Base-by-base conservation (phyloP, 169 alveolate species). In the Cryptosporidium muris region DNA sequence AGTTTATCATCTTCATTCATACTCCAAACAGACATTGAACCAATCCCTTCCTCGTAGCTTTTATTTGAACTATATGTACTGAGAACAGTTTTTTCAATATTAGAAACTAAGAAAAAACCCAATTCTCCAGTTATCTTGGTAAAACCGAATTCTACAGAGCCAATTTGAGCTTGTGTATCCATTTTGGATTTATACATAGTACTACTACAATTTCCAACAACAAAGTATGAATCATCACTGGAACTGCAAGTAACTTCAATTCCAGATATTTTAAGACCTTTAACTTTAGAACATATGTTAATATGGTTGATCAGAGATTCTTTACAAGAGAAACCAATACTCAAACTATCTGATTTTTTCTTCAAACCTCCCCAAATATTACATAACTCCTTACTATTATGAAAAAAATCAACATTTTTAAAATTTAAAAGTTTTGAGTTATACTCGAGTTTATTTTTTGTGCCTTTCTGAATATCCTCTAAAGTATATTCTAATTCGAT, bases 301-400 rank as follows among this genome's bases (percentile, higher is more conserved):
- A 74, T 16, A 45, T 74, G 63, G 3, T 48, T 40, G 12, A 74
- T 58, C 0, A 52, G 2, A 42, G 51, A 7, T 7, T 40, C 53
- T 3, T 68, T 68, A 48, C 85, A 74, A 34, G 85, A 74, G 14
- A 74, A 25, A n/a, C 74, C 85, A 58, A 74, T 58, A 45, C 48
- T 58, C 45, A 60, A 16, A 47, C n/a, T 48, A 5, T 47, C 12
- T 3, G 9, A 8, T 4, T 40, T 45, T 25, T 74, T 5, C 12
- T 56, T 43, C 4, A 16, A 36, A 16, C 85, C 85, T 60, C 51
- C 74, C 85, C 85, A 74, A 7, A 25, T 34, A 37, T 58, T 38
- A 34, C 85, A 74, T 4, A 74, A 11, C n/a, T 12, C 7, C 3
- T 74, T 51, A 40, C 48, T 25, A 8, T 74, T 63, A 0, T 36